phyloP scores from a whole-genome alignment of 176 grass and related monocot genomes.

The Paspalum notatum region DNA sequence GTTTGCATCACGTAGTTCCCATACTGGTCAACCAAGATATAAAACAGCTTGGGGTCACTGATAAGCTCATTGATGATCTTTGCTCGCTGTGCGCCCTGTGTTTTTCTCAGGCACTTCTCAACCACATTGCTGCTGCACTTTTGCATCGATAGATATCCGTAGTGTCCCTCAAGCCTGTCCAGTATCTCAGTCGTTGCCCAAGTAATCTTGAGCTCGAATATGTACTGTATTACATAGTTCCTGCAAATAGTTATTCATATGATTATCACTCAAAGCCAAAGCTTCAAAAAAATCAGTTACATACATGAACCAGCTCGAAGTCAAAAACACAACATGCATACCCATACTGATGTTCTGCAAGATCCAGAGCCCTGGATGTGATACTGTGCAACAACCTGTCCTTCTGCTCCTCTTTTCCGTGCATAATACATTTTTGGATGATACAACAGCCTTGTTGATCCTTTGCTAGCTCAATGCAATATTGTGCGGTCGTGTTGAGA shows the following conservation, averaged over 20 bases:
- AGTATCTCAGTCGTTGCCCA: slow-evolving; percentile 58
- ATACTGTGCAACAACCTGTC: slow-evolving; percentile 50
- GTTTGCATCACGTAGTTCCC: slow-evolving; percentile 86
- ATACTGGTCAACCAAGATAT: slow-evolving; percentile 55
- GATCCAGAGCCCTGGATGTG: slow-evolving; percentile 50
- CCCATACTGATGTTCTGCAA: slow-evolving; percentile 75
- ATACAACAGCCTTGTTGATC: slow-evolving; percentile 79
- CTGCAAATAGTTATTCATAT: slow-evolving; percentile 36
- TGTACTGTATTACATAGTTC: slow-evolving; percentile 83
- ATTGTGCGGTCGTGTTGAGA: slow-evolving; percentile 49
- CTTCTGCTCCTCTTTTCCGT: slow-evolving; percentile 60
- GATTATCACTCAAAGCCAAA: slow-evolving; percentile 1
- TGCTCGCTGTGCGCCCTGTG: background rate
- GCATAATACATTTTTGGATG: slow-evolving; percentile 71
- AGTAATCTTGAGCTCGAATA: slow-evolving; percentile 52
- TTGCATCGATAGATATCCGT: slow-evolving; percentile 57
- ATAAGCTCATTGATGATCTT: slow-evolving; percentile 68
- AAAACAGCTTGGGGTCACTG: slow-evolving; percentile 44
- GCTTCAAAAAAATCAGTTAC: background rate
- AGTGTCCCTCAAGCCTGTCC: slow-evolving; percentile 50
- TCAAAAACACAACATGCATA: slow-evolving; percentile 33
- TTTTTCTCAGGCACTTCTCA: slow-evolving; percentile 65
- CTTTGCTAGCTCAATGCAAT: slow-evolving; percentile 71
- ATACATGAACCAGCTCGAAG: background rate
- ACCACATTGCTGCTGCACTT: slow-evolving; percentile 86